Evolutionary conservation across 257 asterid genomes (phyloP).

Genomic region (Dorcoceras hygrometricum): DNA sequence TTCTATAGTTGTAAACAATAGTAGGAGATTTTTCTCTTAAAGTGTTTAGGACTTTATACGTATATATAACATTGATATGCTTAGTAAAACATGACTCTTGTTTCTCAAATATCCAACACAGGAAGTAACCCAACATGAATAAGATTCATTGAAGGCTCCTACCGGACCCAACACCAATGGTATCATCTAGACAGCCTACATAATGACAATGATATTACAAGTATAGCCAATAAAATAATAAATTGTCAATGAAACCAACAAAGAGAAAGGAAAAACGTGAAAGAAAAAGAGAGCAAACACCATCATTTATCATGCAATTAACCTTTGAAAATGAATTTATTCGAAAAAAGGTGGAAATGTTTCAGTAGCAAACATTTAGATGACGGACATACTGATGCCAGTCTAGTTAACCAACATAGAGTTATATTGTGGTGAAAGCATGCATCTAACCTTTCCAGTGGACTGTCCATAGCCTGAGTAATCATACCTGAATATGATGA

Average conservation of each 20-base stretch:
- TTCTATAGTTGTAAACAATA: too few relatives aligned
- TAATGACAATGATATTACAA: background rate
- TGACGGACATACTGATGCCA: background rate
- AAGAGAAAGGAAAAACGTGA: background rate
- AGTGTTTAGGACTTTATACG: too few relatives aligned
- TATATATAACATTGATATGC: too few relatives aligned
- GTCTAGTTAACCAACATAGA: constrained; percentile 5
- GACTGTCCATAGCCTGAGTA: constrained; percentile 98
- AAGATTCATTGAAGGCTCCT: background rate
- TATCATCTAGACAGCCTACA: background rate
- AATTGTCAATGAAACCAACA: background rate
- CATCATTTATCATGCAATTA: background rate
- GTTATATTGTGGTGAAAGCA: constrained; percentile 17
- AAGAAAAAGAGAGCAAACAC: background rate
- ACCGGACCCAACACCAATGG: background rate
- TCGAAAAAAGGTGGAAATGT: background rate
- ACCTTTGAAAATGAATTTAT: constrained; percentile 12
- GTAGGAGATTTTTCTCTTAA: too few relatives aligned
- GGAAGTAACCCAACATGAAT: background rate
- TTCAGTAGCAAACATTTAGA: constrained; percentile 12
- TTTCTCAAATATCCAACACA: too few relatives aligned
- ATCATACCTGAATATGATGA: constrained; percentile 65
- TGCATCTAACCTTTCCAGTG: constrained; percentile 84
- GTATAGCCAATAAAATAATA: too few relatives aligned
- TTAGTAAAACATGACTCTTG: too few relatives aligned